Evolutionary conservation across 495 filamentous ascomycete genomes (phyloP), one percentile per base, ranked within the genome.

Genomic region (Durotheca rogersii): DNA sequence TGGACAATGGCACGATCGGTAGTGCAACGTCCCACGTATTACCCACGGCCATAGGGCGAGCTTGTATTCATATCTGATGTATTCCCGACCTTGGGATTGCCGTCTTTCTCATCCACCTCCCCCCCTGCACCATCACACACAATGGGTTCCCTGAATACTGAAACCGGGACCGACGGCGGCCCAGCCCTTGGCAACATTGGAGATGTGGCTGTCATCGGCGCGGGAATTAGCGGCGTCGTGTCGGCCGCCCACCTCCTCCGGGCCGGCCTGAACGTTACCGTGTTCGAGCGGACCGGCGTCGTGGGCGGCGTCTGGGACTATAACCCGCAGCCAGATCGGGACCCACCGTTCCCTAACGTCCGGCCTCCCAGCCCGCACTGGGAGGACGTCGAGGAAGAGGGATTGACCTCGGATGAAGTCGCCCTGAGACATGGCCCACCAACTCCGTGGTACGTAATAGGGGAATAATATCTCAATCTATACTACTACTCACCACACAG

Each of bases 271-370:
- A 67, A 80, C 3, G 81, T 87, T 23, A 80, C 74, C 0, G 76
- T 88, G 0, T 87, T 82, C 57, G 84, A 89, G 53, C 75, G 85
- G 27, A 80, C 75, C 19, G 65, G 71, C 35, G 70, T 67, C 2
- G 67, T 78, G 12, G 82, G 86, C 6, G 84, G 84, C 7, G 74
- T 81, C 25, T 87, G 85, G 85, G 82, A 81, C 10, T 85, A 78
- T 51, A 81, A 86, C 48, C 79, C 81, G 48, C 76, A 77, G 14
- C 50, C 69, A 9, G 74, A 82, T 12, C 67, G 75, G 6, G 82
- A 85, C 38, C 76, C 80, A 0, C 60, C 67, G 1, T 87, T 82
- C 63, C 81, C 82, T 10, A 74, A 72, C 9, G 58, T 70, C 4
- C 64, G 62, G 16, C 77, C 83, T 11, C 58, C 58, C 1, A 27